Base-by-base conservation (phyloP, 805 yeast genomes). In the Hanseniaspora taiwanica region DNA sequence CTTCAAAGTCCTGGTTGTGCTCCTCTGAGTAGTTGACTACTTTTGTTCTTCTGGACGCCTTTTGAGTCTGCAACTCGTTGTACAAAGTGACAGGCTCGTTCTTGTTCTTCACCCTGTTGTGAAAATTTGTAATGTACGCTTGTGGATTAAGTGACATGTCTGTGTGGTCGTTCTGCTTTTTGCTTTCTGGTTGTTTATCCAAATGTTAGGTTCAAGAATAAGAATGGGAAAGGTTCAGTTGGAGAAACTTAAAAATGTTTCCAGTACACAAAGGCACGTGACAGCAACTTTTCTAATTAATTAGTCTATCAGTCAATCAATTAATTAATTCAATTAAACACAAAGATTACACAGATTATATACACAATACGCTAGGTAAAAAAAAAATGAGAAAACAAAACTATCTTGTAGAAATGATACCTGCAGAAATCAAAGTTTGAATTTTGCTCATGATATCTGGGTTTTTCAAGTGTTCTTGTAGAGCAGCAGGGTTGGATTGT, bases 401-500 rank as follows among this genome's bases (percentile, higher is more conserved):
- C 49, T 60, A 79, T 57, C 94, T 78, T 24, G 94, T 85, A 59
- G 95, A 80, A 55, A 91, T 87, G 42, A 91, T 82, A 60, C 99
- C 99, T 16, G 97, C 96, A 42, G 96, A 95, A 59, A 87, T 80
- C 61, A 91, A 72, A 51, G 81, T 71, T 61, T 81, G 80, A 52
- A 91, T 78, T 75, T 91, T 91, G 61, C 78, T 79, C 56, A 78
- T 74, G 38, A 91, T 82, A 45, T 78, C 93, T 32, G 98, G 97
- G 64, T 91, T 91, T 70, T 76, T 82, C 96, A 91, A 86, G 65
- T 91, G 98, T 54, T 89, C 96, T 59, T 83, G 93, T 52, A 91
- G 71, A 41, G 97, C 97, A 35, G 95, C 94, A 38, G 98, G 98
- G 59, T 91, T 82, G 44, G 76, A 83, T 60, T 80, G 82, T 16